A percentile compares a stretch with the other conserved stretches of the same genome.
These are phyloP conservation scores for Aspergillus ostianus DNA, from an alignment of 495 filamentous ascomycete genomes.

Conservation along the genomic window DNA sequence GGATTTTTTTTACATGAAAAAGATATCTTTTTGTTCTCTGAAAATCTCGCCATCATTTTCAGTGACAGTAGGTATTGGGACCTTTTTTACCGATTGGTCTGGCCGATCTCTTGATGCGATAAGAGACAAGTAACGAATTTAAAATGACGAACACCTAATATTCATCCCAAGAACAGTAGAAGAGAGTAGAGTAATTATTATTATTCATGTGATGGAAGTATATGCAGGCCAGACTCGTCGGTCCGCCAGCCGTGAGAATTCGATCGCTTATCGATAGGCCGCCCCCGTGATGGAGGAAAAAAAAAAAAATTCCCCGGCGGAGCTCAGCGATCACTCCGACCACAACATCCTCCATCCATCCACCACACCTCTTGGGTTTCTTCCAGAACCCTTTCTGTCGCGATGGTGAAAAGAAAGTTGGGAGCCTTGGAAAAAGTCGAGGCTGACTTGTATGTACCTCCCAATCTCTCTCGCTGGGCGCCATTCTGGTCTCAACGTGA, in stretches of 20 bases:
- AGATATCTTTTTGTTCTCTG: constrained; percentile 20
- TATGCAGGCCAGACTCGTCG: neutral
- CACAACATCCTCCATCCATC: constrained; percentile 19
- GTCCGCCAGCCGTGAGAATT: neutral
- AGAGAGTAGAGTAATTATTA: neutral
- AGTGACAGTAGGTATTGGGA: constrained; percentile 2
- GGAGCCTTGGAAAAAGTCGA: constrained; percentile 93
- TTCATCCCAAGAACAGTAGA: neutral
- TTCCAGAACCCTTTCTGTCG: constrained; percentile 16
- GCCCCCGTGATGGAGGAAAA: constrained; percentile 15
- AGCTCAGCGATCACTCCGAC: neutral
- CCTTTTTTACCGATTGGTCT: neutral
- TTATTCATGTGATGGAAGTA: neutral
- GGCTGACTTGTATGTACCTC: constrained; percentile 66
- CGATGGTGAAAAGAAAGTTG: constrained; percentile 81
- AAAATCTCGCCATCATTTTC: neutral
- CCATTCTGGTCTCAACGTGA: constrained; percentile 19
- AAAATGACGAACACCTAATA: neutral
- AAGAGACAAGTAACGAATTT: neutral
- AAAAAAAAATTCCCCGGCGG: constrained; percentile 11
- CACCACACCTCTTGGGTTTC: constrained; percentile 7
- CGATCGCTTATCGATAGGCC: constrained; percentile 47
- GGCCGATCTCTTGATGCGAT: neutral
- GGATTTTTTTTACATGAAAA: constrained; percentile 32
- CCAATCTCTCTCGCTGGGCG: constrained; percentile 10